Percentiles rank a stretch among this genome's conserved stretches.
phyloP scores from a whole-genome alignment of 371 early-diverging fungal species.

The Basidiobolus meristosporus region DNA sequence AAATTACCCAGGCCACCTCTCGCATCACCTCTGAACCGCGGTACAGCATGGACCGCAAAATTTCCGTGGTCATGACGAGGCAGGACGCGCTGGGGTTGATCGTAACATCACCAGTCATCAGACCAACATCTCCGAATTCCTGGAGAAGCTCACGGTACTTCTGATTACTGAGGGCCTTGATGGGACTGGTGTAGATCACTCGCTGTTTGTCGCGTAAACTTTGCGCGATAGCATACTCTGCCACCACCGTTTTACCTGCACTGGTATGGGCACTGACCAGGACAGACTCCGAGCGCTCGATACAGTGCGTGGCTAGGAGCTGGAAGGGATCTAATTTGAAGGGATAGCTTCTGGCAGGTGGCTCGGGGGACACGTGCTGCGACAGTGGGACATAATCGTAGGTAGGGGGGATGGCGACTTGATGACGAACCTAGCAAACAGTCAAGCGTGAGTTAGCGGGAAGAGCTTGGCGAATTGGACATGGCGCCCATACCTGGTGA shows the following conservation, averaged over 20 bases:
- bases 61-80: conserved; percentile 99
- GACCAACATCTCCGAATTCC: conserved; percentile 98
- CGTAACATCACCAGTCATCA: conserved; percentile 99
- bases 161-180: conserved; percentile 99
- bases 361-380: conserved; percentile 56
- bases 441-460: neutral
- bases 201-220: conserved; percentile 85
- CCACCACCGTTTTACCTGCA: conserved; percentile 99
- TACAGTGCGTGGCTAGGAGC: conserved; percentile 71
- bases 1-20: conserved; percentile 98
- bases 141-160: conserved; percentile 96
- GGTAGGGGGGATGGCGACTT: conserved; percentile 82
- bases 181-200: conserved; percentile 98
- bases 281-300: conserved; percentile 93
- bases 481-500: conserved; percentile 1
- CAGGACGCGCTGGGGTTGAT: conserved; percentile 95
- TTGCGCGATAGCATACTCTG: conserved; percentile 98
- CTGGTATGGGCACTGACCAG: conserved; percentile 98
- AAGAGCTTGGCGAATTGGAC: neutral
- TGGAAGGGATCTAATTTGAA: conserved; percentile 99
- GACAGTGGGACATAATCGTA: conserved; percentile 76
- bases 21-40: conserved; percentile 96
- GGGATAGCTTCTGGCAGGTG: conserved; percentile 79
- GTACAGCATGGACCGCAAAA: conserved; percentile 98
- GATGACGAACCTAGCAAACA: conserved; percentile 58